Conservation (phyloP, 2,329 filamentous ascomycete genomes). For the Fusarium staphyleae region DNA sequence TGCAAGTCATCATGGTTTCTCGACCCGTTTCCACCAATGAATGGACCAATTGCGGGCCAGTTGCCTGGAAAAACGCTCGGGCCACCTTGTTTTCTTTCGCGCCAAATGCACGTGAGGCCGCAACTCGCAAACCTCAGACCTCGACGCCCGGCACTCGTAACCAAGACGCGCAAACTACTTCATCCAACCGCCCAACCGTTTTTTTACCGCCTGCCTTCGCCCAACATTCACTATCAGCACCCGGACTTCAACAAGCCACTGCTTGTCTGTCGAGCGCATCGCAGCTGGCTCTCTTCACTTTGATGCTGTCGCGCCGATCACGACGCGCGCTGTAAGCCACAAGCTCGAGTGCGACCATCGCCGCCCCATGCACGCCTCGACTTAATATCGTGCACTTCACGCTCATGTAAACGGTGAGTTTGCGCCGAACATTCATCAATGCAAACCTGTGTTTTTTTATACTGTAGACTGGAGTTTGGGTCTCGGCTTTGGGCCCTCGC, state of each 20-base stretch:
- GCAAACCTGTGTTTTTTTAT: not conserved
- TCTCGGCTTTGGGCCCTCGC: not conserved
- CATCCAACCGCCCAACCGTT: slow-evolving; percentile 26
- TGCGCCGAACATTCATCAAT: slow-evolving; percentile 5
- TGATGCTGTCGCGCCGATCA: slow-evolving; percentile 28
- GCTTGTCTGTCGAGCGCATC: slow-evolving; percentile 11
- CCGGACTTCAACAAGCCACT: slow-evolving; percentile 1
- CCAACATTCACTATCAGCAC: slow-evolving; percentile 16
- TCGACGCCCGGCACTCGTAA: slow-evolving; percentile 27
- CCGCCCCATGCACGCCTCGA: slow-evolving; percentile 38
- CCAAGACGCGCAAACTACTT: slow-evolving; percentile 36
- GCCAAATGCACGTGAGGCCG: slow-evolving; percentile 36
- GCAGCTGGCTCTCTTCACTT: slow-evolving; percentile 4
- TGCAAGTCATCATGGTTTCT: slow-evolving; percentile 24
- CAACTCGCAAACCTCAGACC: slow-evolving; percentile 31
- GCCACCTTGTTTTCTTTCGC: slow-evolving; percentile 36
- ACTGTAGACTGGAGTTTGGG: not conserved
- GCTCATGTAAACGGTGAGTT: slow-evolving; percentile 36
- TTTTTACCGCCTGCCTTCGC: slow-evolving; percentile 19
- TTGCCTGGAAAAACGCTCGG: slow-evolving; percentile 35
- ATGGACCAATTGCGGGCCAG: slow-evolving; percentile 24
- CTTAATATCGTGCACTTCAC: slow-evolving; percentile 37
- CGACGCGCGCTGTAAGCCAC: slow-evolving; percentile 37
- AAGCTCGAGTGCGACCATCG: slow-evolving; percentile 34
- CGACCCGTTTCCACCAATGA: slow-evolving; percentile 20